phyloP scores from a whole-genome alignment of 495 filamentous ascomycete species.

The Diplogelasinospora grovesii region DNA sequence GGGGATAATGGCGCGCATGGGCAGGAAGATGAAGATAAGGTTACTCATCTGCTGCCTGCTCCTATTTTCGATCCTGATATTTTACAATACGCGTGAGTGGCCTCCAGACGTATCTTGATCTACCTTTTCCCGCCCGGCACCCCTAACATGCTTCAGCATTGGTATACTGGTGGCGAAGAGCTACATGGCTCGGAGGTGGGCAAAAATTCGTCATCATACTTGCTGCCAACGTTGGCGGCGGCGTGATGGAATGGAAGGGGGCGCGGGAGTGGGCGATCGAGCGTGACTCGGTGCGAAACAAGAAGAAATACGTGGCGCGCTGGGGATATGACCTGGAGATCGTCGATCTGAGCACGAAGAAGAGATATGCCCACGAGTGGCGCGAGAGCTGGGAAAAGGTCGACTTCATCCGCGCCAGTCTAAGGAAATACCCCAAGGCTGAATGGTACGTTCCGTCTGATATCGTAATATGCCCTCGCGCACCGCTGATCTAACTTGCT shows the following conservation, averaged over 20 bases:
- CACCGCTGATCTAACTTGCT: constrained; percentile 19
- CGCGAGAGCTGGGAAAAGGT: constrained; percentile 99
- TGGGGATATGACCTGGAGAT: constrained; percentile 98
- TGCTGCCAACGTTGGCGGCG: constrained; percentile 88
- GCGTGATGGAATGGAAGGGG: constrained; percentile 99
- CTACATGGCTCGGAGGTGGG: constrained; percentile 63
- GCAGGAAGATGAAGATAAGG: constrained; percentile 50
- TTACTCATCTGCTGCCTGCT: constrained; percentile 51
- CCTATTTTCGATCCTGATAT: constrained; percentile 57
- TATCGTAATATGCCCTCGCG: background rate
- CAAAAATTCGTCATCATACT: constrained; percentile 90
- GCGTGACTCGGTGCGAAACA: constrained; percentile 91
- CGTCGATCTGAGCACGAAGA: constrained; percentile 97
- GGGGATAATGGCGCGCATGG: constrained; percentile 32
- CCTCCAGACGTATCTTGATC: background rate
- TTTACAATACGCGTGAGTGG: constrained; percentile 62
- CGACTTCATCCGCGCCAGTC: constrained; percentile 83
- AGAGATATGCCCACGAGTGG: constrained; percentile 98
- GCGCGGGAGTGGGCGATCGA: constrained; percentile 97
- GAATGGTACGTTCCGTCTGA: constrained; percentile 67
- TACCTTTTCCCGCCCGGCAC: background rate
- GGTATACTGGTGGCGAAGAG: constrained; percentile 43
- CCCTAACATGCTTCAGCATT: constrained; percentile 26
- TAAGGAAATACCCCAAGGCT: constrained; percentile 89
- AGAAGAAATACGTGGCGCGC: constrained; percentile 72